Base-by-base conservation (phyloP, 1,284 basidiomycete species). In the Puccinia novopanici region DNA sequence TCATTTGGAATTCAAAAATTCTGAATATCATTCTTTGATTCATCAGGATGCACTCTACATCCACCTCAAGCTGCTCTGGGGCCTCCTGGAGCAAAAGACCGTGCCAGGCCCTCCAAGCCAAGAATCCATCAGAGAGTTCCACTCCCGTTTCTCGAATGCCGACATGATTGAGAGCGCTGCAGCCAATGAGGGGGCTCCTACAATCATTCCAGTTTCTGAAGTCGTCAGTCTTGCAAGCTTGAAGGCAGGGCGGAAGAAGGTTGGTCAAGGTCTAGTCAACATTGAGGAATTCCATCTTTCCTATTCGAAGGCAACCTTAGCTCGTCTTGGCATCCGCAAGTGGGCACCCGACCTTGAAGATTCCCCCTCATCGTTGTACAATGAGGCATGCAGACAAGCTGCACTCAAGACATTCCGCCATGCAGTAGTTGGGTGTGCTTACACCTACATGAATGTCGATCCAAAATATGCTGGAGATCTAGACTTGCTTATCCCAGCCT, bases 361-460 rank as follows among this genome's bases (percentile, higher is more conserved):
- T 24, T 3, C 10, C 3, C 65, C 42, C 3, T 19, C 10, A 0
- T 68, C 37, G 17, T n/a, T 68, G 40, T 68, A 45, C 42, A 68
- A 68, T n/a, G 40, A 45, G 45, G 40, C 65, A 27, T 65, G 63
- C 34, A 8, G 42, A 13, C 9, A 17, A 45, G 63, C 63, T 0
- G 34, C 61, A 5, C 13, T 59, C 55, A 12, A 48, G 17, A 48
- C 45, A 19, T 48, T 48, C 8, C 17, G 45, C 17, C 45, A 48
- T 13, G 45, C 45, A 3, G 45, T 48, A 2, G 45, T 12, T 13
- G 45, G 45, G 45, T 13, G 42, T 12, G 40, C 45, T 68, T 68
- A n/a, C 15, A 8, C 42, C 0, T 79, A 79, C 24, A 72, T 79
- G 67, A 79, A 72, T n/a, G 34, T 72, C 19, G 63, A 63, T 19